phyloP scores from a whole-genome alignment of 345 rosid species.

The Brassica nigra region DNA sequence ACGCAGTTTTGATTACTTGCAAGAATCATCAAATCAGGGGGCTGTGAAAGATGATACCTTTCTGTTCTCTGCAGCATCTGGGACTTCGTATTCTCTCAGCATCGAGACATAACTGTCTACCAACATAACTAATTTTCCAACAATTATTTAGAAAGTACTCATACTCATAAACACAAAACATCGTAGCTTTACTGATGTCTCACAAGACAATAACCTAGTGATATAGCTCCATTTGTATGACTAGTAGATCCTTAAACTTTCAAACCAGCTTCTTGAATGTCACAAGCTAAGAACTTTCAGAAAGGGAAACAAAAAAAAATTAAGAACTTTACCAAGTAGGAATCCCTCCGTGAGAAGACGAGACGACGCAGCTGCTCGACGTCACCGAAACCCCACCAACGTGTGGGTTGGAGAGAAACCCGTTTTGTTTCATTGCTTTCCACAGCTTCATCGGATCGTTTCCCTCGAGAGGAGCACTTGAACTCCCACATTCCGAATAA shows the following conservation, averaged over 20 bases:
- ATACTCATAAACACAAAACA: no score
- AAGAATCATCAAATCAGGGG: slow-evolving; percentile 4
- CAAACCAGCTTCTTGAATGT: no score
- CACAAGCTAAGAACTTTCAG: no score
- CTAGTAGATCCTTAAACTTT: no score
- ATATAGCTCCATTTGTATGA: no score
- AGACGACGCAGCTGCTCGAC: slow-evolving; percentile 30
- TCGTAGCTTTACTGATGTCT: no score
- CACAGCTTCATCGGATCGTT: slow-evolving; percentile 70
- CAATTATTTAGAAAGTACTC: no score
- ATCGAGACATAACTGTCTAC: no score
- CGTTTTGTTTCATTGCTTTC: slow-evolving; percentile 90
- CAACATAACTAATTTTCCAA: no score
- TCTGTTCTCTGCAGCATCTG: slow-evolving; percentile 49
- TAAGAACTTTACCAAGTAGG: slow-evolving; percentile 32
- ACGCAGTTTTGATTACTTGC: background rate
- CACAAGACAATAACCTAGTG: no score
- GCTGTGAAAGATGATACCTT: slow-evolving; percentile 47
- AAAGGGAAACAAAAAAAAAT: no score
- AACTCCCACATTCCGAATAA: slow-evolving; percentile 62
- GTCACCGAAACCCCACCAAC: slow-evolving; percentile 15
- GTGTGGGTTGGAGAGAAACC: slow-evolving; percentile 64
- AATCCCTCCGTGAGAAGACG: slow-evolving; percentile 64
- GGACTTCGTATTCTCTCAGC: slow-evolving; percentile 51
- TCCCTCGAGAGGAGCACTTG: slow-evolving; percentile 45